These are phyloP conservation scores for Backusella westeae DNA, from an alignment of 192 early-diverging fungal species.

Conservation along the genomic window DNA sequence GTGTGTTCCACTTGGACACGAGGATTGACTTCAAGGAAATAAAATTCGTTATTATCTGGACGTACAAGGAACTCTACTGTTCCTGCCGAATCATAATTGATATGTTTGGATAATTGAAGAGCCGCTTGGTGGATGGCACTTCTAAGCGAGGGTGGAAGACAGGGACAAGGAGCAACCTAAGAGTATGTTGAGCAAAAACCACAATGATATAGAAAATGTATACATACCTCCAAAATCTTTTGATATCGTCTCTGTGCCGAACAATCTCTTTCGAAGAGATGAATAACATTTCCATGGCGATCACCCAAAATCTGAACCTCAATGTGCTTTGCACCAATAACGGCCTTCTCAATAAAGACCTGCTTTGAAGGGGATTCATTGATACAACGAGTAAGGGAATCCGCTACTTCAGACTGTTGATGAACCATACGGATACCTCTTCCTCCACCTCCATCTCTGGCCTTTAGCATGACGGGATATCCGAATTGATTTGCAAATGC, in stretches of 20 bases:
- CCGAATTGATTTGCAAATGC: slow-evolving; percentile 73
- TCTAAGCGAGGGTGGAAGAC: slow-evolving; percentile 65
- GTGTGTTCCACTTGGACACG: slow-evolving; percentile 96
- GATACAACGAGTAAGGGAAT: slow-evolving; percentile 74
- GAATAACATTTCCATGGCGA: slow-evolving; percentile 77
- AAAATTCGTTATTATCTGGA: slow-evolving; percentile 74
- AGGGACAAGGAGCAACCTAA: slow-evolving; percentile 49
- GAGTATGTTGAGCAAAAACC: neutral
- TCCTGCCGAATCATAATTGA: slow-evolving; percentile 89
- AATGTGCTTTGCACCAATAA: slow-evolving; percentile 81
- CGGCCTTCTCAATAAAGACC: slow-evolving; percentile 87
- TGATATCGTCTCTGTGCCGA: slow-evolving; percentile 91
- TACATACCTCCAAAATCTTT: slow-evolving; percentile 92
- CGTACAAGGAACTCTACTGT: slow-evolving; percentile 96
- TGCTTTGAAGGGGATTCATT: slow-evolving; percentile 87
- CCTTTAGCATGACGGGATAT: slow-evolving; percentile 94
- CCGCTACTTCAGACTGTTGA: slow-evolving; percentile 62
- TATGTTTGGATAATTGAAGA: slow-evolving; percentile 78
- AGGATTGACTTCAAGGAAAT: slow-evolving; percentile 97
- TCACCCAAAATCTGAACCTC: slow-evolving; percentile 96
- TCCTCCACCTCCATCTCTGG: slow-evolving; percentile 92
- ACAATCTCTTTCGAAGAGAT: slow-evolving; percentile 93
- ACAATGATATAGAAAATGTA: neutral
- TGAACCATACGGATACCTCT: slow-evolving; percentile 93
- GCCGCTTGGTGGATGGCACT: slow-evolving; percentile 73